A percentile compares a stretch with the other conserved stretches of the same genome.
phyloP scores from a whole-genome alignment of 164 flowering plant genomes.

The Aristolochia californica region DNA sequence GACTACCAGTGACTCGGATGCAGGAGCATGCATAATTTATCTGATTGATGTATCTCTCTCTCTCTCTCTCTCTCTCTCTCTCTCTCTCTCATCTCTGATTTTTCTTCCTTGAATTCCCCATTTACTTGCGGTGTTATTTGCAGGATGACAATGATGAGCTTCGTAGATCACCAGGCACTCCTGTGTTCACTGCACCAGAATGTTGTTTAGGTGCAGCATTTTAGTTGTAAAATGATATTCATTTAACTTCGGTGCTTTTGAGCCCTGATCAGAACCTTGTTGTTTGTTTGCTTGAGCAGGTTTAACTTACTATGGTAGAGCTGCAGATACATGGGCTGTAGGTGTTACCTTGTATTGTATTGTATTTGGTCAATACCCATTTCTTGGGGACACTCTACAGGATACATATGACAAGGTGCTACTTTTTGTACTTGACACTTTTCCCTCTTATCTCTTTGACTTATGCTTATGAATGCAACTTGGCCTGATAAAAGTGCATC shows the following conservation, averaged over 20 bases:
- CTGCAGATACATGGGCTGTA: slow-evolving; percentile 94
- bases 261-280: background rate
- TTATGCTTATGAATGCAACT: background rate
- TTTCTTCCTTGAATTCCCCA: background rate
- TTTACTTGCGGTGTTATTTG: background rate
- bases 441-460: background rate
- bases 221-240: background rate
- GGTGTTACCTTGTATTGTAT: slow-evolving; percentile 85
- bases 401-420: slow-evolving; percentile 89
- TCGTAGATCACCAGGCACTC: slow-evolving; percentile 55
- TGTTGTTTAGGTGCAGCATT: slow-evolving; percentile 42
- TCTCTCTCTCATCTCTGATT: too few species aligned
- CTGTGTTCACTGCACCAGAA: slow-evolving; percentile 76
- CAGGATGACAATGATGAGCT: slow-evolving; percentile 91
- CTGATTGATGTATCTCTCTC: background rate
- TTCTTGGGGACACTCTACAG: slow-evolving; percentile 82
- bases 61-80: too few species aligned
- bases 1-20: background rate
- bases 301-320: slow-evolving; percentile 72
- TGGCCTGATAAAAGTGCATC: too few species aligned
- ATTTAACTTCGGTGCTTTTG: too few species aligned
- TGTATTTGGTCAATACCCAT: slow-evolving; percentile 75
- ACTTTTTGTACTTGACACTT: background rate
- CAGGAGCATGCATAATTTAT: background rate
- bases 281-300: slow-evolving; percentile 40